Base-by-base conservation (phyloP, 805 yeast genomes). In the Candida glaebosa region DNA sequence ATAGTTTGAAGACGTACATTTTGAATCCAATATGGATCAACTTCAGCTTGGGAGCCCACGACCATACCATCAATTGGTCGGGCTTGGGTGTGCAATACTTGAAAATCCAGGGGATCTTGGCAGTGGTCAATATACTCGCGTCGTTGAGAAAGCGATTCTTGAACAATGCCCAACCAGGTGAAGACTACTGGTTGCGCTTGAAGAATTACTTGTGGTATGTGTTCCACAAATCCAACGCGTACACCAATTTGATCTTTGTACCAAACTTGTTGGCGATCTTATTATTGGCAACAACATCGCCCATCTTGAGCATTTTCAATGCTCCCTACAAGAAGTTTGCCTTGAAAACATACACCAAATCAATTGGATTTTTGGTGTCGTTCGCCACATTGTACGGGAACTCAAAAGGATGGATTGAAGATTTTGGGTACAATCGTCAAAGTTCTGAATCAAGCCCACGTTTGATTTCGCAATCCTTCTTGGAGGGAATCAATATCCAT, bases 21-120 rank as follows among this genome's bases (percentile, higher is more conserved):
- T 53, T 68, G 42, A 63, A 66, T 40, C 73, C 75, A 1, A 65
- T 69, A 38, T 69, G 75, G 75, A 58, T 56, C 39, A 64, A 67
- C 44, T 68, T 56, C 44, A 49, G 60, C 20, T 48, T 66, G 39
- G 65, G 67, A 5, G 53, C 50, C 14, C 48, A 45, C 7, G 38
- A 50, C 16, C 58, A 54, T 24, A 31, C 52, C 14, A 24, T 69
- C 20, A 51, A 61, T 25, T 66, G 67, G 65, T 14, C 46, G 5
- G 63, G 67, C 2, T 44, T 67, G 20, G 19, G 53, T 2, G 40
- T 43, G 22, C 54, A 54, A 25, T 69, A 68, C 42, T 31, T 51
- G 7, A 32, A 44, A 4, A 69, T 61, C 42, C 61, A 65, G 42
- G 38, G 47, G 7, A 37, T 44, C 2, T 38, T 67, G 2, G 39